These are phyloP conservation scores for Zygosaccharomyces pseudobailii DNA, from an alignment of 1,139 yeast genomes.

Conservation along the genomic window DNA sequence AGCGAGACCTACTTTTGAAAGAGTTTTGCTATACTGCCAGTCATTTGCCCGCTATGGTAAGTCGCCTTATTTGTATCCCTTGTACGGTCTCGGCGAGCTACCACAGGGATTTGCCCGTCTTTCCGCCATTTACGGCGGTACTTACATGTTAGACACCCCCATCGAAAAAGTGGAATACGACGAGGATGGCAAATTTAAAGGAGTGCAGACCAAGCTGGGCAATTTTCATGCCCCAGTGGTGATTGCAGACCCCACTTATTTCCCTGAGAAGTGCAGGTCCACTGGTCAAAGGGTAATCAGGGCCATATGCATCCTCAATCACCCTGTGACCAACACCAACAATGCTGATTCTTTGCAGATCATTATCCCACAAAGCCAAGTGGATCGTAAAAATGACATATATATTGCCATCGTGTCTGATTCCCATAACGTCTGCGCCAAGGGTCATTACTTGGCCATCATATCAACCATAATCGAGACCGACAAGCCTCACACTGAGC, in stretches of 20 bases:
- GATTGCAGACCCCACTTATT: constrained; percentile 97
- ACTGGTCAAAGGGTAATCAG: constrained; percentile 87
- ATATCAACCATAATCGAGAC: constrained; percentile 95
- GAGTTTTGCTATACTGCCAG: constrained; percentile 79
- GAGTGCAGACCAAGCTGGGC: constrained; percentile 89
- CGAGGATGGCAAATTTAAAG: constrained; percentile 68
- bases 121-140: constrained; percentile 97
- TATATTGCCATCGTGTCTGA: constrained; percentile 88
- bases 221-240: constrained; percentile 88
- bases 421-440: constrained; percentile 86
- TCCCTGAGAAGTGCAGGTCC: constrained; percentile 83
- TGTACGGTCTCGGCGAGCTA: constrained; percentile 94
- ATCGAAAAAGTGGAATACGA: constrained; percentile 81
- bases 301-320: constrained; percentile 90
- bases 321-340: constrained; percentile 78
- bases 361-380: constrained; percentile 95
- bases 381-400: constrained; percentile 87
- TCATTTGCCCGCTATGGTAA: constrained; percentile 94
- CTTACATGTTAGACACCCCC: constrained; percentile 96
- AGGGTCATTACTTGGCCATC: constrained; percentile 88
- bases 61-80: constrained; percentile 92
- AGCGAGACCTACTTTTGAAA: constrained; percentile 86
- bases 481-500: constrained; percentile 84
- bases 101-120: constrained; percentile 98
- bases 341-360: constrained; percentile 89